Evolutionary conservation across 2,329 filamentous ascomycete genomes (phyloP), one percentile per base, ranked within the genome.

Genomic region (Calonectria multiphialidica): DNA sequence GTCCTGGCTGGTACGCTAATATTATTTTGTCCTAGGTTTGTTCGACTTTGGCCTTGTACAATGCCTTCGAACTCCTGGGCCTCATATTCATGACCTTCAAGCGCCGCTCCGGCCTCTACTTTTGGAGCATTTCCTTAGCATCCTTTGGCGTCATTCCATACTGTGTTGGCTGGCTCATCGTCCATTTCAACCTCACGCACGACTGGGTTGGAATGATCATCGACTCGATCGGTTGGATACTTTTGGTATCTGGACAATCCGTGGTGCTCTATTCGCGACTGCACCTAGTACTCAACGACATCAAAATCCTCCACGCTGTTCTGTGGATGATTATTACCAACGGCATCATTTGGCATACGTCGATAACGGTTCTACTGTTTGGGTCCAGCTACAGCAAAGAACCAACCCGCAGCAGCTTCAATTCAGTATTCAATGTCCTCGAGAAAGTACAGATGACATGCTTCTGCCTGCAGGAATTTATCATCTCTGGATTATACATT

Each of bases 261-360:
- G 74, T 92, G 13, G 90, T 93, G 1, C 83, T 93, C 2, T 93
- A 90, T 82, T 92, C 90, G 2, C 87, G 91, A 3, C 85, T 92
- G 0, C 89, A 92, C 77, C 84, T 93, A 2, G 86, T 93, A 16
- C 83, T 90, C 4, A 86, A 86, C 25, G 88, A 90, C 84, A 62
- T 84, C 7, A 80, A 81, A 3, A 80, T 87, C 12, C 83, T 92
- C 1, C 85, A 84, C 3, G 83, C 84, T 7, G 86, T 90, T 0
- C 83, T 91, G 1, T 83, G 77, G 73, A 90, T 92, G 87, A 92
- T 93, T 66, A 85, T 91, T 62, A 77, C 84, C 73, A 87, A 91
- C 77, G 84, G 84, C 25, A 74, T 91, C 40, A 70, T 90, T 10
- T 80, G 91, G 12, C 88, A 91, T 74, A 80, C 88, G 0, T 87